Base-by-base conservation (phyloP, 169 alveolate species). In the Babesia divergens region DNA sequence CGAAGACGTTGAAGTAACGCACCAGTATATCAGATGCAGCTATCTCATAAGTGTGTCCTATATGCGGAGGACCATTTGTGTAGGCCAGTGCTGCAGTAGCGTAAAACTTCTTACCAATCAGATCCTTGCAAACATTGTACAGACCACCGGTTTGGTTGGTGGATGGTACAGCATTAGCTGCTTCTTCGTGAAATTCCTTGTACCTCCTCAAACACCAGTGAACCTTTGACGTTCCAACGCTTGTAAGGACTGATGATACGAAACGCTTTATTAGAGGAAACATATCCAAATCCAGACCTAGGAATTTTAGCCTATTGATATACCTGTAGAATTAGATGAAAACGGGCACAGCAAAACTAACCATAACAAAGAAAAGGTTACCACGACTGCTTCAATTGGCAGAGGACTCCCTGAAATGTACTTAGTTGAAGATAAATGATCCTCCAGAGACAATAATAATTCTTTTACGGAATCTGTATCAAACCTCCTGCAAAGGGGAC, bases 21-120 rank as follows among this genome's bases (percentile, higher is more conserved):
- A 84, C 81, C 3, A 85, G 29, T 6, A 84, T 84, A 50, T 91
- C 96, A 67, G 84, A 90, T n/a, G 82, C 29, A 14, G 86, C 89
- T 35, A 84, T 77, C 70, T 86, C 94, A 62, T 89, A 86, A 37
- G 92, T 97, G 77, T 95, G 98, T 0, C 98, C 98, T 56, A 95
- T 91, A 74, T 95, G 98, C 2, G 98, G 98, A 26, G 84, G 91
- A 8, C 98, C 98, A 72, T 95, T 95, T 9, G 94, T 90, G 72
- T 95, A 95, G 65, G 91, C 91, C 65, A 95, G 94, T n/a, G 98
- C 98, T 7, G 97, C 93, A 0, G 98, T 93, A 20, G 92, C 51
- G 82, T 94, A 94, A 59, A 47, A 92, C 53, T 62, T 62, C 40
- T 24, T 26, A 7, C 47, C 72, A 5, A 62, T 20, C 31, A 62